Evolutionary conservation across 331 rosid species (phyloP).

Genomic region (Stylosanthes scabra): DNA sequence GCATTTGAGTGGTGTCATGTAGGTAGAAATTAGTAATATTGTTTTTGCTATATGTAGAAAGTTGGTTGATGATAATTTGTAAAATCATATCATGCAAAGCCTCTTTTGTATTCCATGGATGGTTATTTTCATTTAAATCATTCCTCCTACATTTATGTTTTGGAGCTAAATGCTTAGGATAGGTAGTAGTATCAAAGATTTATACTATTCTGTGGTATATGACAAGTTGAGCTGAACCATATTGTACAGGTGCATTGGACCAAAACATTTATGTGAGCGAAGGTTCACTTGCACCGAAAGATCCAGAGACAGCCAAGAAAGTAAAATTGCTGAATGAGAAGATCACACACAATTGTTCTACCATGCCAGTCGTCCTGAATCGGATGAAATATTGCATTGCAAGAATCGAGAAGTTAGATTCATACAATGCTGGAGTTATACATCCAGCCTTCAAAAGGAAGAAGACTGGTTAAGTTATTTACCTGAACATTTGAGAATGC

Average conservation of each 20-base stretch:
- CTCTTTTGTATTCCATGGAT: neutral
- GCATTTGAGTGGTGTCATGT: too few species aligned
- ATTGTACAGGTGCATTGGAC: constrained; percentile 47
- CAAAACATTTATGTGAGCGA: constrained; percentile 42
- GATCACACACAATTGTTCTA: constrained; percentile 59
- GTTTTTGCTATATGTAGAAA: neutral
- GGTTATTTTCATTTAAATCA: neutral
- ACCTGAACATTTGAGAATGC: constrained; percentile 21
- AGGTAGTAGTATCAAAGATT: neutral
- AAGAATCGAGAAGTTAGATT: constrained; percentile 68
- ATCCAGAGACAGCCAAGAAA: constrained; percentile 62
- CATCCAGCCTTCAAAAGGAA: constrained; percentile 72
- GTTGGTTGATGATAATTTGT: constrained; percentile 10
- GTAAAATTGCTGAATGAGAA: constrained; percentile 66
- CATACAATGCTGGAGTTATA: constrained; percentile 53
- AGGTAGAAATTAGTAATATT: too few species aligned
- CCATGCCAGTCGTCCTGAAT: constrained; percentile 68
- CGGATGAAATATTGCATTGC: constrained; percentile 78
- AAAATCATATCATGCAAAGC: neutral
- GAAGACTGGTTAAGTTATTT: constrained; percentile 51
- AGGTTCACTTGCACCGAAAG: constrained; percentile 34
- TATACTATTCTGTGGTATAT: neutral
- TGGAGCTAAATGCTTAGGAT: neutral
- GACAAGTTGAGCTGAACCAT: constrained; percentile 7
- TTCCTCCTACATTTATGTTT: constrained; percentile 5